phyloP scores from a whole-genome alignment of 768 basidiomycete species.

The Boletus reticulatus region DNA sequence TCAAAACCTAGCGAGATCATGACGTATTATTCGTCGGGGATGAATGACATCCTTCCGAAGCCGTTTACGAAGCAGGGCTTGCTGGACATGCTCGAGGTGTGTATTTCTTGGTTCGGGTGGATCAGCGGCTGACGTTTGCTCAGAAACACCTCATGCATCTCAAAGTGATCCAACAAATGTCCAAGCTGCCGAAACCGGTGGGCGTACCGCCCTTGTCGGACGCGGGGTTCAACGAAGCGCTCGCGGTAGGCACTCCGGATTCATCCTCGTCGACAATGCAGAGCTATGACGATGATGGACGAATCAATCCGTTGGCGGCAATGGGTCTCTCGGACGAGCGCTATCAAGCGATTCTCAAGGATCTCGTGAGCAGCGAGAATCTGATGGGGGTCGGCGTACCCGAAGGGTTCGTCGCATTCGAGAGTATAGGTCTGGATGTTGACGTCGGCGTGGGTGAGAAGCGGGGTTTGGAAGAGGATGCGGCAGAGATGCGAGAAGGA shows the following conservation, averaged over 20 bases:
- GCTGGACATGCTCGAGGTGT: slow-evolving; percentile 87
- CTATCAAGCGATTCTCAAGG: slow-evolving; percentile 75
- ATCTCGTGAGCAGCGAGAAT: slow-evolving; percentile 63
- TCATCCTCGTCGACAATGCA: slow-evolving; percentile 28
- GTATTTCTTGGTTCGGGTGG: neutral
- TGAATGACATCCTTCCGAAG: slow-evolving; percentile 97
- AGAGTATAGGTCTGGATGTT: slow-evolving; percentile 11
- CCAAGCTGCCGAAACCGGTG: slow-evolving; percentile 53
- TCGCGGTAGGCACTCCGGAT: slow-evolving; percentile 39
- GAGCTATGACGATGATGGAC: slow-evolving; percentile 40
- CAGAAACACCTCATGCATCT: slow-evolving; percentile 88
- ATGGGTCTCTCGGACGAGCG: slow-evolving; percentile 91
- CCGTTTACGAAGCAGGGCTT: slow-evolving; percentile 96
- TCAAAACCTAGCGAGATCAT: slow-evolving; percentile 89
- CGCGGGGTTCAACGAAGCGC: slow-evolving; percentile 50
- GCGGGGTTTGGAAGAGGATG: slow-evolving; percentile 36
- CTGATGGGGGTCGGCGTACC: slow-evolving; percentile 44
- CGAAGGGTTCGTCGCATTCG: slow-evolving; percentile 23
- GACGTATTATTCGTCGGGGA: slow-evolving; percentile 71
- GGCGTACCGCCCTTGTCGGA: slow-evolving; percentile 64
- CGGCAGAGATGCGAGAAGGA: slow-evolving; percentile 39
- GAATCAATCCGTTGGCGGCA: slow-evolving; percentile 80
- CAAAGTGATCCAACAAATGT: slow-evolving; percentile 80
- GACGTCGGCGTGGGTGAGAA: slow-evolving; percentile 33
- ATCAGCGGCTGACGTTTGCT: neutral